Conservation (phyloP, 192 early-diverging fungal species). For the Coemansia asiatica region DNA sequence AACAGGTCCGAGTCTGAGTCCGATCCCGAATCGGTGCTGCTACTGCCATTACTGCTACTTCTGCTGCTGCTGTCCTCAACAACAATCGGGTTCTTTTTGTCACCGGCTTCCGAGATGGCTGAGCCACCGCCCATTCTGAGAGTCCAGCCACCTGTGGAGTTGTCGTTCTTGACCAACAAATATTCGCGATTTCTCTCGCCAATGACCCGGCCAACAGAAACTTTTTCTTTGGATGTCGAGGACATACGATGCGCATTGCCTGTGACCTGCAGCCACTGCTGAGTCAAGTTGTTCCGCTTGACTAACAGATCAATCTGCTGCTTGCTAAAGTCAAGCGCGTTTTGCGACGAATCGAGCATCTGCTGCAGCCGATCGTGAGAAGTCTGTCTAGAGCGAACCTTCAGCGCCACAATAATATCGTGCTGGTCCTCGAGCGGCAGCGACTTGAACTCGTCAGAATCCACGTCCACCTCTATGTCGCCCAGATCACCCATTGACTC, state of each 20-base stretch:
- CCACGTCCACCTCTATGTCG: constrained; percentile 66
- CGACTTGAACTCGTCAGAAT: constrained; percentile 71
- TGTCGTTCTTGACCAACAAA: constrained; percentile 82
- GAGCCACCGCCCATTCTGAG: constrained; percentile 35
- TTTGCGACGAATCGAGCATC: constrained; percentile 71
- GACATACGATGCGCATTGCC: constrained; percentile 36
- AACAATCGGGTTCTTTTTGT: constrained; percentile 4
- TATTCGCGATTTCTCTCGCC: constrained; percentile 81
- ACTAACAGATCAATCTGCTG: constrained; percentile 85
- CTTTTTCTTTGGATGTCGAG: constrained; percentile 5
- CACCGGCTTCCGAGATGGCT: neutral
- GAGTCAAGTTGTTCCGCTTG: constrained; percentile 81
- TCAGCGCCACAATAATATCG: constrained; percentile 89
- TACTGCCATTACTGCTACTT: constrained; percentile 28
- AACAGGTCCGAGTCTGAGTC: constrained; percentile 59
- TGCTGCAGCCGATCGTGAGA: constrained; percentile 68
- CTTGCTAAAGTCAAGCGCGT: constrained; percentile 83
- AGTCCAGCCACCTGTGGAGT: constrained; percentile 67
- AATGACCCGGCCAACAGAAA: constrained; percentile 66
- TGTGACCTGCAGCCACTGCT: constrained; percentile 63
- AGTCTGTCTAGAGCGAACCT: constrained; percentile 75
- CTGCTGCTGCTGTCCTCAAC: constrained; percentile 2
- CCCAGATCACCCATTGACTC: constrained; percentile 48
- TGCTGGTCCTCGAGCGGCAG: constrained; percentile 86
- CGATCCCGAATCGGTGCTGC: constrained; percentile 2